Conservation (phyloP, 306 rosid species). For the Sindora glabra region DNA sequence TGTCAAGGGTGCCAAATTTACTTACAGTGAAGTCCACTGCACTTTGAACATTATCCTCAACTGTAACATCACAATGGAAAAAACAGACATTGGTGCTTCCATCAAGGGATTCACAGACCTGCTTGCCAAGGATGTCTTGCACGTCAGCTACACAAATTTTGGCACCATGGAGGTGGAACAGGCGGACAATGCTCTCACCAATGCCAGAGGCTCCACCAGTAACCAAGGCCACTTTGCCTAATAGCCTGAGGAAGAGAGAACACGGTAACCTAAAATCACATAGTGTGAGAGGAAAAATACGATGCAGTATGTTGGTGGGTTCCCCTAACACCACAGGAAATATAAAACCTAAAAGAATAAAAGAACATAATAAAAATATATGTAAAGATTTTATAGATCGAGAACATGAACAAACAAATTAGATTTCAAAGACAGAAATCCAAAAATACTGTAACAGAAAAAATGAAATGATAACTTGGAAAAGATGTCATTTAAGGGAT, state of each 20-base stretch:
- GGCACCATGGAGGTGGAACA: conserved; percentile 70
- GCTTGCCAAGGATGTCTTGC: conserved; percentile 58
- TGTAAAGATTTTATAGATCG: neutral
- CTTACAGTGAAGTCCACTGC: conserved; percentile 48
- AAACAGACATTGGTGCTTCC: conserved; percentile 27
- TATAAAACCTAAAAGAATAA: neutral
- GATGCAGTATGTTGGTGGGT: neutral
- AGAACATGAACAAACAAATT: neutral
- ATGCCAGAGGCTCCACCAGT: conserved; percentile 91
- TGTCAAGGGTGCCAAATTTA: conserved; percentile 71
- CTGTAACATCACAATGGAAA: conserved; percentile 56
- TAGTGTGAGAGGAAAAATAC: neutral
- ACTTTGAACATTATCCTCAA: conserved; percentile 46
- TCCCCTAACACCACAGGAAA: neutral
- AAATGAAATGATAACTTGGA: no score
- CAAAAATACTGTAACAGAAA: neutral
- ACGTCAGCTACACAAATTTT: conserved; percentile 70
- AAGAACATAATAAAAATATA: neutral
- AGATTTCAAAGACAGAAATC: neutral
- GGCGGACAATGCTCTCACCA: conserved; percentile 72
- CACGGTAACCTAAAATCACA: neutral
- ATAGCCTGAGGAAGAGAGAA: conserved; percentile 35
- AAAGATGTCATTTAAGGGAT: neutral
- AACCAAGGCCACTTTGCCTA: conserved; percentile 80
- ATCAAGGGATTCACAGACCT: conserved; percentile 40